Base-by-base conservation (phyloP, 192 early-diverging fungal species). In the Backusella circina region DNA sequence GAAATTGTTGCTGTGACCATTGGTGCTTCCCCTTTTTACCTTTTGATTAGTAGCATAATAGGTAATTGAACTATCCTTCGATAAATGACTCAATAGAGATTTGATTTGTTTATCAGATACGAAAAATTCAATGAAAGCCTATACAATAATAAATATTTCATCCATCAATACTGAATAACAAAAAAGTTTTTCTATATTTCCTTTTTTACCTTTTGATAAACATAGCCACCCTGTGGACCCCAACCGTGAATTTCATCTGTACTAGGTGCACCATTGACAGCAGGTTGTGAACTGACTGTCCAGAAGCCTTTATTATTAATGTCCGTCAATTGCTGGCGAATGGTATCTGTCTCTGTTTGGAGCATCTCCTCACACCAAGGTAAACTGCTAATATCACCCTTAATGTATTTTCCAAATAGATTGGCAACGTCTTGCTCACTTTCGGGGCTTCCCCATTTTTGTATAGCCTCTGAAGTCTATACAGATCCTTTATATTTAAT, bases 11-110 rank as follows among this genome's bases (percentile, higher is more conserved):
- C 35, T 35, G 16, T 67, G 21, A 33, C 6, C 18, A 67, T 67
- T 33, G 26, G 9, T 7, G 28, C 6, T 18, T 21, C 26, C 15
- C 30, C 36, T 23, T 71, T 72, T 26, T 86, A 85, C 72, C 76
- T 88, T 66, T 73, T 91, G 86, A 83, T 94, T 97, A 36, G 96
- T 94, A 8, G 94, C 96, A 79, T 95, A 93, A 80, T 95, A 99
- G 4, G 97, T 96, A 35, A 97, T 84, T 54, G 83, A 90, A 1
- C 90, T 91, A 80, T 86, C 79, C 41, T 72, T 69, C 30, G 82
- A 83, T 44, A 96, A 80, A 30, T 84, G 84, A 5, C 76, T 16
- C n/a, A 88, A 77, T 31, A 95, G 71, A 3, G 51, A 78, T 68
- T 85, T 84, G 4, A 96, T 70, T 37, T 84, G 80, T 16, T 85